Base-by-base conservation (phyloP, 2,329 filamentous ascomycete species). In the Pseudogymnoascus sp. region DNA sequence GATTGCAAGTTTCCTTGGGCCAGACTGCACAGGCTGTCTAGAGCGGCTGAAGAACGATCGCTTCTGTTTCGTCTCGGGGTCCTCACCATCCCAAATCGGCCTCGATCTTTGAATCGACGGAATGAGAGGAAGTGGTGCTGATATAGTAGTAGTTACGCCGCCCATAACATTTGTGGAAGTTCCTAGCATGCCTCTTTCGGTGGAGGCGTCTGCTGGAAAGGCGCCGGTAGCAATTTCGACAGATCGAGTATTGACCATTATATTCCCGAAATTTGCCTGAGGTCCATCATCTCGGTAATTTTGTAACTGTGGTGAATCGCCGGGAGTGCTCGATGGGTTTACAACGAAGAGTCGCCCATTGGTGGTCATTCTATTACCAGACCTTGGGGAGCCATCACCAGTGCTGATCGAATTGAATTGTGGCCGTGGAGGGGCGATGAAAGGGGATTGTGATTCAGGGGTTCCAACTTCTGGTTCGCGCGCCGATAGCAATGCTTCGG, bases 401-500 rank as follows among this genome's bases (percentile, higher is more conserved):
- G 64, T 64, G 36, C 60, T 62, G 14, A 67, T 66, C 4, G 67
- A 22, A 12, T 69, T 65, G 59, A 68, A 64, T n/a, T 67, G 64
- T 57, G 63, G 65, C 28, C 66, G 63, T 14, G 66, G 60, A 6
- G 68, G 65, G 20, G 62, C 61, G 14, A 69, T 63, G 50, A 72
- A 73, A 14, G 71, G 71, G 9, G 70, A 72, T 58, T 61, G 64
- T 39, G 71, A 68, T 63, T 71, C 71, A 0, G 69, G 66, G 25
- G 66, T 71, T 5, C 62, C 67, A 14, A 9, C 11, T 35, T 69
- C 65, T 11, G 68, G 65, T 38, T 66, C 64, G 59, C 63, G 62
- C 6, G 61, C 58, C 6, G 64, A 61, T 22, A 72, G 60, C 28
- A 71, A 62, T 15, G 63, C 63, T 14, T 60, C 64, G 6, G 64